phyloP scores from a whole-genome alignment of 805 yeast species.

The Lipomyces japonicus region DNA sequence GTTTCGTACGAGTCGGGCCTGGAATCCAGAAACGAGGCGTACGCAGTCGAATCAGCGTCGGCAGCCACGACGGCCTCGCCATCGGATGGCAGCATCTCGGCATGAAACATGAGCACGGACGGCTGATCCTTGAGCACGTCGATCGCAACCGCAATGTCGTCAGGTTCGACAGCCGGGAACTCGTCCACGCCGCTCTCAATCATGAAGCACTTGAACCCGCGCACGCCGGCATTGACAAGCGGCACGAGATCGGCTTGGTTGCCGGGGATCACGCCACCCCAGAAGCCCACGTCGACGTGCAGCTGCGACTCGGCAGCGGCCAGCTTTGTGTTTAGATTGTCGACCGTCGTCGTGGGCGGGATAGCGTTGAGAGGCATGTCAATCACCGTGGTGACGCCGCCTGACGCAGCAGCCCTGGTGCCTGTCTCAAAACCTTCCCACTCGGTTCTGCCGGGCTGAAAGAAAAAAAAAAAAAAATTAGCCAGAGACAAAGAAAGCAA shows the following conservation, averaged over 20 bases:
- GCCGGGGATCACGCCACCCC: conserved; percentile 92
- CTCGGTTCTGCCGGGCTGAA: conserved; percentile 84
- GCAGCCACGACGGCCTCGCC: conserved; percentile 24
- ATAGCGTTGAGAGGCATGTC: conserved; percentile 96
- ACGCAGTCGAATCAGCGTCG: conserved; percentile 38
- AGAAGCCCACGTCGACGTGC: conserved; percentile 92
- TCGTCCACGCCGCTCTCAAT: conserved; percentile 96
- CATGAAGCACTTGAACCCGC: conserved; percentile 90
- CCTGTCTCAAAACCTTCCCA: conserved; percentile 99
- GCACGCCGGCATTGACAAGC: conserved; percentile 76
- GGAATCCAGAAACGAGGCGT: conserved; percentile 71
- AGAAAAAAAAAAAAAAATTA: background rate
- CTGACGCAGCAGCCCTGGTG: conserved; percentile 88
- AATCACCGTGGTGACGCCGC: conserved; percentile 92
- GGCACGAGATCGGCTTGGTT: conserved; percentile 69
- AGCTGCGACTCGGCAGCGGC: conserved; percentile 75
- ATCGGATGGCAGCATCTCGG: conserved; percentile 69
- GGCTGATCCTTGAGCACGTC: conserved; percentile 54
- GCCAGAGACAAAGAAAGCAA: background rate
- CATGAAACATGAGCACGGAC: conserved; percentile 86
- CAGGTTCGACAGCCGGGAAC: conserved; percentile 74
- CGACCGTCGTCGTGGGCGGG: conserved; percentile 88
- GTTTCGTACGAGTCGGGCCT: conserved; percentile 87
- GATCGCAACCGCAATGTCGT: conserved; percentile 67
- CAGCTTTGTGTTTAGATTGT: conserved; percentile 68